phyloP scores from a whole-genome alignment of 176 grass and related monocot species.

The Otatea glauca region DNA sequence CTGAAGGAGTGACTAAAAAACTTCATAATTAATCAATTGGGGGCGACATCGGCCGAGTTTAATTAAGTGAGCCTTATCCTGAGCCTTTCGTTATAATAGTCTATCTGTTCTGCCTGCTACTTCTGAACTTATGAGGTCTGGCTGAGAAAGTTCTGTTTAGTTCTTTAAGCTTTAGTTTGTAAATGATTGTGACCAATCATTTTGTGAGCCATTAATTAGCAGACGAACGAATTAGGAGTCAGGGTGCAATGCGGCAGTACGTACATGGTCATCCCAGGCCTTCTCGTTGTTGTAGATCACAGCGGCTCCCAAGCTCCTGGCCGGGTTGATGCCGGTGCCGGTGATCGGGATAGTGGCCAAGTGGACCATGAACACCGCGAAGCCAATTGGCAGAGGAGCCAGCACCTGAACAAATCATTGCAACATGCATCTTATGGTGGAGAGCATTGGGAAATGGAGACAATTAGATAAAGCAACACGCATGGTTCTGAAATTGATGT shows the following conservation, averaged over 20 bases:
- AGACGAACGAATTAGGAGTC: background rate
- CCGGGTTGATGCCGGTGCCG: constrained; percentile 94
- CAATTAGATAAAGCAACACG: background rate
- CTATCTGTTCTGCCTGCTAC: background rate
- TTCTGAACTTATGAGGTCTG: background rate
- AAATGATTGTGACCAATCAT: background rate
- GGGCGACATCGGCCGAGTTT: constrained; percentile 35
- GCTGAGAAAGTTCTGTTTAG: constrained; percentile 3
- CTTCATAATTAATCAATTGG: constrained; percentile 7
- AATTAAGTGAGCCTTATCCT: constrained; percentile 46
- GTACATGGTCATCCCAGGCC: constrained; percentile 92
- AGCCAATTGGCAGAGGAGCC: constrained; percentile 92
- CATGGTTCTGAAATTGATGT: background rate
- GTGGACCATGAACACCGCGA: constrained; percentile 98
- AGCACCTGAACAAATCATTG: constrained; percentile 61
- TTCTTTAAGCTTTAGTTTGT: background rate
- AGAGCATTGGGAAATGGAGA: background rate
- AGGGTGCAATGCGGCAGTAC: background rate
- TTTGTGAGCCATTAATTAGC: background rate
- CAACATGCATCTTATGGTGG: background rate
- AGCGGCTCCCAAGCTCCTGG: constrained; percentile 84
- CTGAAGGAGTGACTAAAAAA: background rate
- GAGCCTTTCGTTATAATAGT: constrained; percentile 6
- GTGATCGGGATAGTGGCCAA: constrained; percentile 92
- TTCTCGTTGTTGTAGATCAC: constrained; percentile 91